These are phyloP conservation scores for Globisporangium cystogenes DNA, from an alignment of 352 stramenopile species.

Conservation along the genomic window DNA sequence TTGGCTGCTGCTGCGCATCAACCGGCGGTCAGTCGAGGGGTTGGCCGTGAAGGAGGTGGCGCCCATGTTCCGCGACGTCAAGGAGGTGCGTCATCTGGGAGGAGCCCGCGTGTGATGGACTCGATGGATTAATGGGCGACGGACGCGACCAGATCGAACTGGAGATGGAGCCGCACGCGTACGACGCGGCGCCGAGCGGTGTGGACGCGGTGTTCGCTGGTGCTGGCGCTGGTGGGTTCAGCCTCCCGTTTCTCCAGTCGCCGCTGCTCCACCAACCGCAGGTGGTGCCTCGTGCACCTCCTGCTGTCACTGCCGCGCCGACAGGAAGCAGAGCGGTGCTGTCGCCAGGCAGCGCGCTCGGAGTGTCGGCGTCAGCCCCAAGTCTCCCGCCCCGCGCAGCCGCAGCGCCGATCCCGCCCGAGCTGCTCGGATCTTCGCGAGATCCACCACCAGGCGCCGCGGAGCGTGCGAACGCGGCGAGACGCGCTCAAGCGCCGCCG, in stretches of 20 bases:
- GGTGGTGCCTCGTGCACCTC: not conserved
- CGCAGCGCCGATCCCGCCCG: too few species aligned
- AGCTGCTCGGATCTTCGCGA: too few species aligned
- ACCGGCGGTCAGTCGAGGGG: constrained; percentile 24
- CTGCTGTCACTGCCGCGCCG: not conserved
- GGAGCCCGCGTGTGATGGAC: not conserved
- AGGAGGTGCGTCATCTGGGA: constrained; percentile 22
- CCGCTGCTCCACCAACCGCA: not conserved
- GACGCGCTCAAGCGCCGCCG: too few species aligned
- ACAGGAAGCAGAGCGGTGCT: not conserved
- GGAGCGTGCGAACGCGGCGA: too few species aligned
- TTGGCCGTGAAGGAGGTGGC: constrained; percentile 32
- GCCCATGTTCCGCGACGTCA: constrained; percentile 34
- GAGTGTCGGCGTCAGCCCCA: not conserved
- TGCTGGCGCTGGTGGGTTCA: not conserved
- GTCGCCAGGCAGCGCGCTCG: not conserved
- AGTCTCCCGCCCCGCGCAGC: too few species aligned
- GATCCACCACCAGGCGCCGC: too few species aligned
- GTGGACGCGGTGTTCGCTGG: not conserved
- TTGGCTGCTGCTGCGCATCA: constrained; percentile 35
- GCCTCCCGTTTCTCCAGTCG: not conserved
- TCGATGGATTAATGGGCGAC: not conserved
- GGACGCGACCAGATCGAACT: constrained; percentile 9
- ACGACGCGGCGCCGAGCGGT: not conserved
- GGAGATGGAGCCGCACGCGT: constrained; percentile 3